Conservation (phyloP, 208 protist genomes). For the Crithidia brevicula region DNA sequence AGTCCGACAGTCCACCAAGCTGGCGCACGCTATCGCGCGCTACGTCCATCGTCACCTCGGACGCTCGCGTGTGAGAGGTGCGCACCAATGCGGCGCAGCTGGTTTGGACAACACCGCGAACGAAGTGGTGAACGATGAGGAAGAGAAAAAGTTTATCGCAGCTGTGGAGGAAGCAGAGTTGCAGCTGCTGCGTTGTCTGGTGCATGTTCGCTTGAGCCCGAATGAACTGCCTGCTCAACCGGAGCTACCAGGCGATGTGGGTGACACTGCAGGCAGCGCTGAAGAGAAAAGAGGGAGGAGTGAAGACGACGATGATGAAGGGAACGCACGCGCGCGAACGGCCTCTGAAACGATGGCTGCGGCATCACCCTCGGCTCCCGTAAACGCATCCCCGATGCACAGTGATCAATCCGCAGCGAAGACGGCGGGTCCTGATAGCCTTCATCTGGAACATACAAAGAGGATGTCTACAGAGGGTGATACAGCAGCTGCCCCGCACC, state of each 20-base stretch:
- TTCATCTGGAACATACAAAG: too few species aligned
- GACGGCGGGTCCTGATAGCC: too few species aligned
- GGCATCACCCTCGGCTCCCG: too few species aligned
- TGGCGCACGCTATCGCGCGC: neutral
- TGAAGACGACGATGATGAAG: neutral
- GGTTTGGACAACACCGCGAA: too few species aligned
- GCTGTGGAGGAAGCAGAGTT: slow-evolving; percentile 2
- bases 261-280: neutral
- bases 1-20: neutral
- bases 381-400: too few species aligned
- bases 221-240: slow-evolving; percentile 14
- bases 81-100: neutral
- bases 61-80: neutral
- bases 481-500: too few species aligned
- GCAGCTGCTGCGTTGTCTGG: slow-evolving; percentile 27
- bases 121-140: too few species aligned
- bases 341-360: too few species aligned
- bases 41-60: neutral
- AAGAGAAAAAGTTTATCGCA: neutral
- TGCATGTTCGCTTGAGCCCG: slow-evolving; percentile 19
- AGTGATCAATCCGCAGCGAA: too few species aligned
- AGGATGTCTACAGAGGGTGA: too few species aligned
- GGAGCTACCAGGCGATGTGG: slow-evolving; percentile 16
- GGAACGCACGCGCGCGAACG: neutral
- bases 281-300: neutral